Evolutionary conservation across 2,329 filamentous ascomycete genomes (phyloP).

Genomic region (Dryadomyces quercus-mongolicae): DNA sequence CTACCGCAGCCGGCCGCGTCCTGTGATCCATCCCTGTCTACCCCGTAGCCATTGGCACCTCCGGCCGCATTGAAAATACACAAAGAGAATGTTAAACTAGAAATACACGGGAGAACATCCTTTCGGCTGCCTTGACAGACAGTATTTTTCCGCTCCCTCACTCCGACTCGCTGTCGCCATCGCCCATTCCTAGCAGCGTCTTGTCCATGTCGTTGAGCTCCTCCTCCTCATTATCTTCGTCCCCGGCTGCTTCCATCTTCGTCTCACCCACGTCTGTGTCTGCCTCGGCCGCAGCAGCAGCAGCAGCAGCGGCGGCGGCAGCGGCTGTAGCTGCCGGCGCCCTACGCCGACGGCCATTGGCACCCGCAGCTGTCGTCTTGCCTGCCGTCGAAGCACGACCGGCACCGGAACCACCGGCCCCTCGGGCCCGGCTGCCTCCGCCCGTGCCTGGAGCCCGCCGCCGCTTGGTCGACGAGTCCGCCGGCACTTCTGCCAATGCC

Average conservation of each 20-base stretch:
- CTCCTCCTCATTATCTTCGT: slow-evolving; percentile 28
- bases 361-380: background rate
- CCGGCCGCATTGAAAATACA: background rate
- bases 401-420: slow-evolving; percentile 4
- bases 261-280: slow-evolving; percentile 17
- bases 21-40: no score
- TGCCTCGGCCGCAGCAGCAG: slow-evolving; percentile 30
- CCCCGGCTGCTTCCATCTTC: background rate
- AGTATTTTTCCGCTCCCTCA: slow-evolving; percentile 3
- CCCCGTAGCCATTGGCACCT: no score
- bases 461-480: slow-evolving; percentile 4
- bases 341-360: background rate
- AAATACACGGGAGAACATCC: background rate
- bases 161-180: slow-evolving; percentile 21
- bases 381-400: background rate
- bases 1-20: no score
- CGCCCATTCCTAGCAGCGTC: slow-evolving; percentile 21
- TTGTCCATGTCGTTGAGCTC: slow-evolving; percentile 27
- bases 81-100: background rate
- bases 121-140: no score
- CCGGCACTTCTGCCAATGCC: background rate
- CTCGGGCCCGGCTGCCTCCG: slow-evolving; percentile 11
- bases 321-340: slow-evolving; percentile 11
- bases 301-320: slow-evolving; percentile 16
- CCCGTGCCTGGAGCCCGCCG: slow-evolving; percentile 2